A percentile compares a stretch with the other conserved stretches of the same genome.
phyloP scores from a whole-genome alignment of 2,329 filamentous ascomycete genomes.

The Hypoxylon sp. region DNA sequence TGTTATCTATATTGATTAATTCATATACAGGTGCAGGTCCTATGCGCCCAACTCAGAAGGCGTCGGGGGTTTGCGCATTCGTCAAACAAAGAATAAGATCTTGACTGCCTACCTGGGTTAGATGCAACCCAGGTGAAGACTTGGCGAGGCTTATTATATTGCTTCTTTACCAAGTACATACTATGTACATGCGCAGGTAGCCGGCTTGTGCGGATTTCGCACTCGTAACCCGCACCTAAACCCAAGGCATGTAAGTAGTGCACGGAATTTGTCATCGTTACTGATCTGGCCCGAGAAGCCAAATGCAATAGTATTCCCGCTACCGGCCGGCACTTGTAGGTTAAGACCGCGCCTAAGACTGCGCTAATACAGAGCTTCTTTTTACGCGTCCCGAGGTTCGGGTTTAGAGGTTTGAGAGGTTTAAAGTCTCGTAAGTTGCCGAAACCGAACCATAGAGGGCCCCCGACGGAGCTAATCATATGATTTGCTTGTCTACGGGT shows the following conservation, averaged over 20 bases:
- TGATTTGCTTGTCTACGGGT: constrained; percentile 4
- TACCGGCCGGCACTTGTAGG: neutral
- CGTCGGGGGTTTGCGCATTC: neutral
- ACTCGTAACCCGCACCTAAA: neutral
- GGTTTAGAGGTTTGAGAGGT: no score
- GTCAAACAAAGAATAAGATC: neutral
- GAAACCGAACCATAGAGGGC: neutral
- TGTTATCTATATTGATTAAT: constrained; percentile 1
- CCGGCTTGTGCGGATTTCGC: neutral
- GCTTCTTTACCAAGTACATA: no score
- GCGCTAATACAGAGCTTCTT: neutral
- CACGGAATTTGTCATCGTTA: neutral
- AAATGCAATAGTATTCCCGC: neutral
- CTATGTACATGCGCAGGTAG: no score
- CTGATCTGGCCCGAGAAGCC: neutral
- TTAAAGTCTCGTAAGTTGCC: neutral
- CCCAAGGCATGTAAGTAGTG: no score
- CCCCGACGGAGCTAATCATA: constrained; percentile 3
- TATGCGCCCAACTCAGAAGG: neutral
- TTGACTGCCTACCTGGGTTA: neutral
- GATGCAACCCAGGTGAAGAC: neutral
- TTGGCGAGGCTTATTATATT: neutral
- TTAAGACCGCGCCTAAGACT: neutral
- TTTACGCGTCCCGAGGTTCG: neutral
- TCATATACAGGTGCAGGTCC: neutral